phyloP scores from a whole-genome alignment of 495 filamentous ascomycete genomes.

The Thozetella sp. region DNA sequence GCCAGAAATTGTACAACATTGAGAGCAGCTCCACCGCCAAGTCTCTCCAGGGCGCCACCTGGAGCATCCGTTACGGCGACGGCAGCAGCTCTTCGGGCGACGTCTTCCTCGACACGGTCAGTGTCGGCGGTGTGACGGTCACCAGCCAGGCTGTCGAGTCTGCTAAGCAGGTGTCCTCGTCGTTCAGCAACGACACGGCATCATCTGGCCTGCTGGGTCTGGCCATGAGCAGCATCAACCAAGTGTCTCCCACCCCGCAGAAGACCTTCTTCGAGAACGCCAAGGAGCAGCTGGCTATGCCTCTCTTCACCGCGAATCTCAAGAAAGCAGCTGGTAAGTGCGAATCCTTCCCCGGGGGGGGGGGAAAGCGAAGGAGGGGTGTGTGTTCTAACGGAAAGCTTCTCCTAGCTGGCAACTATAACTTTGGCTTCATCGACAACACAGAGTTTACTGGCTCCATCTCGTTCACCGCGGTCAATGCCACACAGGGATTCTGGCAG shows the following conservation, averaged over 20 bases:
- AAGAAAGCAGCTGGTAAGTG: slow-evolving; percentile 53
- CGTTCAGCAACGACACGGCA: slow-evolving; percentile 59
- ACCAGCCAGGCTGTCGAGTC: slow-evolving; percentile 69
- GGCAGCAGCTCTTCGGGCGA: slow-evolving; percentile 62
- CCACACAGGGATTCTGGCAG: slow-evolving; percentile 70
- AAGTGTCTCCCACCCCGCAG: slow-evolving; percentile 59
- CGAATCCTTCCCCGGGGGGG: slow-evolving; percentile 31
- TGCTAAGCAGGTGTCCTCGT: slow-evolving; percentile 60
- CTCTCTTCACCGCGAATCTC: slow-evolving; percentile 69
- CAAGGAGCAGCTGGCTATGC: slow-evolving; percentile 53
- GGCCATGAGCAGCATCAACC: slow-evolving; percentile 74
- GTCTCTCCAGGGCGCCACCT: slow-evolving; percentile 53
- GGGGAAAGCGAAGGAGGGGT: slow-evolving; percentile 2
- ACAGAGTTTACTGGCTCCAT: slow-evolving; percentile 63
- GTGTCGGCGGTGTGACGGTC: slow-evolving; percentile 65
- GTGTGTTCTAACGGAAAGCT: slow-evolving; percentile 2
- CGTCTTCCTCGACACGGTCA: slow-evolving; percentile 74
- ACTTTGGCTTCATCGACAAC: slow-evolving; percentile 65
- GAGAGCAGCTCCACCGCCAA: slow-evolving; percentile 42
- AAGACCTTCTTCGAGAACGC: slow-evolving; percentile 77
- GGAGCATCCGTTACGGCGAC: slow-evolving; percentile 76
- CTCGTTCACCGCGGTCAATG: slow-evolving; percentile 62
- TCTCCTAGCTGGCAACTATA: slow-evolving; percentile 57
- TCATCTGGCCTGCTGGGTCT: slow-evolving; percentile 74
- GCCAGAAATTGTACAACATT: slow-evolving; percentile 62